Evolutionary conservation across 2,329 filamentous ascomycete genomes (phyloP), one percentile per base, ranked within the genome.

Genomic region (Ophiostoma populinum): DNA sequence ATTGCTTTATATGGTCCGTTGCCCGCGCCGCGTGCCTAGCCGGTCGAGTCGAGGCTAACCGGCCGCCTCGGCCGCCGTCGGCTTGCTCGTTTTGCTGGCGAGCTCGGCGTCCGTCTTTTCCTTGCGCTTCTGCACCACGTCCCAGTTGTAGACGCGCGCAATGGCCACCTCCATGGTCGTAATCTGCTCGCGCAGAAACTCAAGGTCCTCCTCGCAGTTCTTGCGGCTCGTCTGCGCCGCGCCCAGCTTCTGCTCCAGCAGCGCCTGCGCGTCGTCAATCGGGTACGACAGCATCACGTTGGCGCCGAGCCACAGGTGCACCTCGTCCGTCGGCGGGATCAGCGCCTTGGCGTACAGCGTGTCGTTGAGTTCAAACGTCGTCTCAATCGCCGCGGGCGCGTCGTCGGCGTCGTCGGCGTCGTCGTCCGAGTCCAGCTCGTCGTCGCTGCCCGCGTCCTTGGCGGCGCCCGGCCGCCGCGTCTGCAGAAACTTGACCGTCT

Each of bases 131-230:
- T 93, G 81, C 28, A 87, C 82, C 5, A 98, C 85, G 50, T 98
- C 90, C 87, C 90, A 95, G 57, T 98, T 98, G 58, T 98, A 95
- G n/a, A 98, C 86, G 44, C 90, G 70, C 16, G 90, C 90, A 26
- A 87, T 85, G 4, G 90, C 90, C 22, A 98, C 90, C 57, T 98
- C 90, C 63, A 98, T 77, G 0, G 86, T 94, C 43, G 90, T 98
- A 47, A 98, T 92, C 58, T 98, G 90, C 55, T 95, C 87, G 42
- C 90, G 65, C 49, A 98, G 58, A 52, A 95, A 98, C 53, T 95
- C 90, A 50, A 94, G 56, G 55, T 98, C 90, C 59, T 98, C 90
- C 52, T 94, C 85, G 51, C 86, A 94, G 48, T 92, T 87, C n/a
- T 61, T 59, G 46, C 92, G 57, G 49, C 76, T 92, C 50, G 70